A percentile compares a stretch with the other conserved stretches of the same genome.
These are phyloP conservation scores for Phytophthora megakarya DNA, from an alignment of 352 stramenopile species.

Conservation along the genomic window DNA sequence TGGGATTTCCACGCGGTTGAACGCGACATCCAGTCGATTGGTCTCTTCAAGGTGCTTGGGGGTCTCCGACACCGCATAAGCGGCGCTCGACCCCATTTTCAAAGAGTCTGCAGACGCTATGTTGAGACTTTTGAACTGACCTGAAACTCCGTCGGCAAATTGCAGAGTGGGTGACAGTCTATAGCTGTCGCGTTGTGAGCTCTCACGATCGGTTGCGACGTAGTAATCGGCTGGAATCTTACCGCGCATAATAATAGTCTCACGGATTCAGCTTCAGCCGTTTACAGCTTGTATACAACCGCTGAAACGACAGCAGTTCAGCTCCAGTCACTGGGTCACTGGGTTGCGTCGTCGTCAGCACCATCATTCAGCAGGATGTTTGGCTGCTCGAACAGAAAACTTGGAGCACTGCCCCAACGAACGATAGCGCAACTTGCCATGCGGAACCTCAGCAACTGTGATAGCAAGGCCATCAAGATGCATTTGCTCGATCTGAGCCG, in stretches of 20 bases:
- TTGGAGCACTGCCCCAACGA: background rate
- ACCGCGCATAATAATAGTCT: slow-evolving; percentile 25
- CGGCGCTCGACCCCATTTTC: slow-evolving; percentile 26
- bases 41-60: slow-evolving; percentile 19
- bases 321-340: background rate
- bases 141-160: slow-evolving; percentile 5
- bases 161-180: slow-evolving; percentile 27
- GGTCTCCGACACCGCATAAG: slow-evolving; percentile 28
- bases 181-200: slow-evolving; percentile 9
- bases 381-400: background rate
- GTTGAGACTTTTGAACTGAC: slow-evolving; percentile 13
- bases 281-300: background rate
- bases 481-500: background rate
- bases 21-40: slow-evolving; percentile 34
- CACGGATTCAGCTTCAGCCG: slow-evolving; percentile 11
- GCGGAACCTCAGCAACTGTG: background rate
- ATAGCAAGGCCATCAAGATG: background rate
- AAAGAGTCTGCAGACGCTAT: background rate
- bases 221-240: slow-evolving; percentile 10
- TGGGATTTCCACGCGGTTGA: slow-evolving; percentile 29
- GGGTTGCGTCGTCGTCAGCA: slow-evolving; percentile 7
- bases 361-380: slow-evolving; percentile 25
- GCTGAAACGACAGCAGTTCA: background rate
- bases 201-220: slow-evolving; percentile 20
- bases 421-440: slow-evolving; percentile 20